These are phyloP conservation scores for Castanospermum australe DNA, from an alignment of 306 rosid genomes.

Conservation along the genomic window DNA sequence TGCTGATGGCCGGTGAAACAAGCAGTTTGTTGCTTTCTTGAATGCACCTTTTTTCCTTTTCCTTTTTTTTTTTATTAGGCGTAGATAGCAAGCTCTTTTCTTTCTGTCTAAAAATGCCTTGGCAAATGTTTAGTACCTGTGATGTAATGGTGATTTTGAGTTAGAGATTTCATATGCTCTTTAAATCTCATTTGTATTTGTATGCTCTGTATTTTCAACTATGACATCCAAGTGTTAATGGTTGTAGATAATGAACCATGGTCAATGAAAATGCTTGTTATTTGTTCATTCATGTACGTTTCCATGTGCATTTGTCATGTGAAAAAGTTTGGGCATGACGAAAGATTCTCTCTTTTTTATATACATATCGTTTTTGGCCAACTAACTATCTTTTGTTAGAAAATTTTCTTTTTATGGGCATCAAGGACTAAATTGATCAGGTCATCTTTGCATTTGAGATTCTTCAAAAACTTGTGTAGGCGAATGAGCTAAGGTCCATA, in stretches of 20 bases:
- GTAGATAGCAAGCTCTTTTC: constrained; percentile 54
- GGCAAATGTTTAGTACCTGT: constrained; percentile 32
- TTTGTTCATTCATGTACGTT: constrained; percentile 37
- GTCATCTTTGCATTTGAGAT: background rate
- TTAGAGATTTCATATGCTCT: constrained; percentile 45
- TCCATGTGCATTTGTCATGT: constrained; percentile 7
- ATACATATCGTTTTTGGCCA: background rate
- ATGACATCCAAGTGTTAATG: constrained; percentile 34
- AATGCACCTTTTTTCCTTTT: background rate
- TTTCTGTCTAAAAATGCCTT: constrained; percentile 34
- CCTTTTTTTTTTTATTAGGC: constrained; percentile 31
- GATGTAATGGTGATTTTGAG: constrained; percentile 30
- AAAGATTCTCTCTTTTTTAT: background rate
- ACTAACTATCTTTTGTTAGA: background rate
- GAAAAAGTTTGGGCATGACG: constrained; percentile 7
- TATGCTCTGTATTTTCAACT: constrained; percentile 43
- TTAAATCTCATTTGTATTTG: constrained; percentile 38
- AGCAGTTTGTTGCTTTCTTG: constrained; percentile 34
- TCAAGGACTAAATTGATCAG: background rate
- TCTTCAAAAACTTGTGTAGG: background rate
- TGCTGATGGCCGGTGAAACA: constrained; percentile 83
- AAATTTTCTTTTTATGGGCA: background rate
- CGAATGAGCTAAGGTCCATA: background rate
- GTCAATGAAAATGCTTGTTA: constrained; percentile 41
- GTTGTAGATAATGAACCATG: constrained; percentile 53